Base-by-base conservation (phyloP, 2,329 filamentous ascomycete genomes). In the Neocucurbitaria cava region DNA sequence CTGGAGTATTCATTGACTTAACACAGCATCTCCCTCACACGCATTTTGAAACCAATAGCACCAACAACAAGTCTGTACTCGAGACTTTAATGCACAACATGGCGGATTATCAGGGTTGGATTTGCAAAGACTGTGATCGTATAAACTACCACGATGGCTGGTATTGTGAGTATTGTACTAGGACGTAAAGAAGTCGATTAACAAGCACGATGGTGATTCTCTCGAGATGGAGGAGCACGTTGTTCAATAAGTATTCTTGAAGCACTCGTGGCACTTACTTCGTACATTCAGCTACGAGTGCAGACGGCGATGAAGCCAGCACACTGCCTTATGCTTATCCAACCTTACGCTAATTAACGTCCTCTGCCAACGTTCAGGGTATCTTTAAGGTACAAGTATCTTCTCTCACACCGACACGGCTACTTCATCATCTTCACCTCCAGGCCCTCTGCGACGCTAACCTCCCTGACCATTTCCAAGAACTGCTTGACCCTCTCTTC, bases 81-180 rank as follows among this genome's bases (percentile, higher is more conserved):
- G 30, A 31, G 31, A 35, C 11, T n/a, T 35, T 2, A 17, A 4
- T 35, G 17, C 31, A 35, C 30, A 28, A 43, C 17, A 44, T 44
- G 41, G n/a, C 41, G n/a, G n/a, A 44, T 24, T 43, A 49, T 18
- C 39, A 26, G 28, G 47, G 47, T 3, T 49, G 39, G 40, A 49
- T 26, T 28, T 49, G 47, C 31, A 49, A 24, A 21, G 18, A 49
- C 26, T 42, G 47, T 17, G 47, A 39, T 4, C 20, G 15, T 17
- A 24, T 26, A 13, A 43, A 49, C 17, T 44, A 43, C 15, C 47
- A 49, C n/a, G 40, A 49, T 26, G 47, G 40, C 11, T 49, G 39
- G 39, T 26, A 44, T 8, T 49, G 47, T 21, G 47, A 49, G 18
- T 23, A 3, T 6, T 49, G 47, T 26, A 47, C 3, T 35, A n/a